phyloP scores from a whole-genome alignment of 352 stramenopile genomes.

The Phytophthora nicotianae region DNA sequence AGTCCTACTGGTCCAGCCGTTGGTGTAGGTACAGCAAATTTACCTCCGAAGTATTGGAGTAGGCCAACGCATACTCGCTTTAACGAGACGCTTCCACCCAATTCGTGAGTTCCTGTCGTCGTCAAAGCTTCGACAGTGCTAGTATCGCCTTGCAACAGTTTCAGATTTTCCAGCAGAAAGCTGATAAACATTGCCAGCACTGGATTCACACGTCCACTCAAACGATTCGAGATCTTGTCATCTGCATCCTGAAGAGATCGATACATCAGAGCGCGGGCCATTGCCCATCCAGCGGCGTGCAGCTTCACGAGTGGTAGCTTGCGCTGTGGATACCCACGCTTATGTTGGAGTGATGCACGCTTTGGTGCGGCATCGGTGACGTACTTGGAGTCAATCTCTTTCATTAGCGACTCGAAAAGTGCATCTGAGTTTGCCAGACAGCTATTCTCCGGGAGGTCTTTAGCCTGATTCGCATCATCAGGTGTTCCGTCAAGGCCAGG shows the following conservation, averaged over 20 bases:
- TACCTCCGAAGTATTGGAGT: slow-evolving; percentile 60
- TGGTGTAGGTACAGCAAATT: slow-evolving; percentile 13
- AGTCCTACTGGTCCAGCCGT: neutral
- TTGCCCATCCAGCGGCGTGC: slow-evolving; percentile 77
- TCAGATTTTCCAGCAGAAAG: slow-evolving; percentile 75
- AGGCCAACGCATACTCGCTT: slow-evolving; percentile 72
- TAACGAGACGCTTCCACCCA: slow-evolving; percentile 48
- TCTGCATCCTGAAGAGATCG: slow-evolving; percentile 54
- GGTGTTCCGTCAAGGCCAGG: slow-evolving; percentile 33
- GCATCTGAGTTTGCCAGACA: slow-evolving; percentile 66
- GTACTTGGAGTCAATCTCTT: slow-evolving; percentile 78
- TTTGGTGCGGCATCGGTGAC: slow-evolving; percentile 14
- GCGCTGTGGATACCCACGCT: slow-evolving; percentile 44
- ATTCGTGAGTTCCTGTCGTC: neutral
- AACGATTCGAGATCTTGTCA: slow-evolving; percentile 16
- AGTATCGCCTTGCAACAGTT: slow-evolving; percentile 26
- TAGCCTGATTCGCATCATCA: slow-evolving; percentile 51
- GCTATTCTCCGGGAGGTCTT: slow-evolving; percentile 68
- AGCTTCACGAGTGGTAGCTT: slow-evolving; percentile 82
- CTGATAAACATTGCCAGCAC: slow-evolving; percentile 57
- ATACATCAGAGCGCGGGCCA: slow-evolving; percentile 83
- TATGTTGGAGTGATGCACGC: slow-evolving; percentile 47
- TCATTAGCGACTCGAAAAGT: slow-evolving; percentile 88
- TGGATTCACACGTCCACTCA: slow-evolving; percentile 44
- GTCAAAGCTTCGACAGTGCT: neutral